A percentile compares a stretch with the other conserved stretches of the same genome.
phyloP scores from a whole-genome alignment of 2,329 filamentous ascomycete genomes.

The Ophiostoma ulmi region DNA sequence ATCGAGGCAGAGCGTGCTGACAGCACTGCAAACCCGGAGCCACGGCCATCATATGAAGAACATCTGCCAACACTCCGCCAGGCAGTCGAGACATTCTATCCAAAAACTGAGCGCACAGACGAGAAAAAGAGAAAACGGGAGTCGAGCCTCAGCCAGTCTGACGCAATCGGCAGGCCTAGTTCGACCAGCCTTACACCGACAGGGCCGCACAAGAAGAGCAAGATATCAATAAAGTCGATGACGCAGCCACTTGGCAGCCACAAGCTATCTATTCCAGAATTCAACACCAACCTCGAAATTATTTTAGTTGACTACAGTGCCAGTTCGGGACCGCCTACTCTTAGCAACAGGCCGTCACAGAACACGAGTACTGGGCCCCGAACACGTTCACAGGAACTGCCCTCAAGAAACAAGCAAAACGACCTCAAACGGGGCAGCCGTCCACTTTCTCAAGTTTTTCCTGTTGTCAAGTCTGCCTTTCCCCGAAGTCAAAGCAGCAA shows the following conservation, averaged over 20 bases:
- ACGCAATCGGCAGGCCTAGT: neutral
- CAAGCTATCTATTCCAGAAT: conserved; percentile 20
- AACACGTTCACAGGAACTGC: conserved; percentile 19
- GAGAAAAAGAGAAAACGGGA: conserved; percentile 16
- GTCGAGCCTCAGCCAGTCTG: neutral
- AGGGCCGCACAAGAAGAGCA: neutral
- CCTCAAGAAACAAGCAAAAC: neutral
- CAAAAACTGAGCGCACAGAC: conserved; percentile 34
- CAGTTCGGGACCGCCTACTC: neutral
- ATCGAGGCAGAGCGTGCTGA: conserved; percentile 43
- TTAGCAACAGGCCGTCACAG: conserved; percentile 16
- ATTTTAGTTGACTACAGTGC: conserved; percentile 13
- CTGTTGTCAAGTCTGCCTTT: conserved; percentile 25
- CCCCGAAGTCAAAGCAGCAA: neutral
- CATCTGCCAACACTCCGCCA: conserved; percentile 71
- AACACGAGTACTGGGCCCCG: conserved; percentile 9
- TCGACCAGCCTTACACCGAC: neutral
- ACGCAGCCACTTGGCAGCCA: neutral
- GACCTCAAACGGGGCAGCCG: conserved; percentile 11
- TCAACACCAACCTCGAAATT: conserved; percentile 19
- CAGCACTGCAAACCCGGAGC: conserved; percentile 23
- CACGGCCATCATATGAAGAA: conserved; percentile 37
- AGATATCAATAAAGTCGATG: neutral
- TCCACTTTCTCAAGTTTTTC: conserved; percentile 23
- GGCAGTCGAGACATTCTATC: conserved; percentile 83